A percentile compares a stretch with the other conserved stretches of the same genome.
phyloP scores from a whole-genome alignment of 495 filamentous ascomycete species.

The Barbatosphaeria neglecta region DNA sequence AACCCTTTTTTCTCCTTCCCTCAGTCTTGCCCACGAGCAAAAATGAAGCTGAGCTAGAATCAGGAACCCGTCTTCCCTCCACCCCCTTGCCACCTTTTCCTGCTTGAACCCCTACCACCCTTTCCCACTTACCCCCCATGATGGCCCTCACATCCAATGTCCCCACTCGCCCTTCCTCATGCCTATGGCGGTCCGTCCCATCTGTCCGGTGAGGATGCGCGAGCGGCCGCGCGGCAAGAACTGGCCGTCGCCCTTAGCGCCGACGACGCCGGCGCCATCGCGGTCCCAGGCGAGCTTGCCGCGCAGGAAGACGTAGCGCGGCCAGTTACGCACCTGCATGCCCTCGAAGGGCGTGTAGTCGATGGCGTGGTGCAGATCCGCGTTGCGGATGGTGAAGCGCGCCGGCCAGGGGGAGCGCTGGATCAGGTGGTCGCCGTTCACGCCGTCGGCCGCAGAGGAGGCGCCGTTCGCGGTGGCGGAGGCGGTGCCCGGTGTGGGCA shows the following conservation, averaged over 20 bases:
- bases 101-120: no score
- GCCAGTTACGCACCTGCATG: slow-evolving; percentile 20
- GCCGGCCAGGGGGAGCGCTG: background rate
- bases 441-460: slow-evolving; percentile 2
- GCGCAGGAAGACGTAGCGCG: slow-evolving; percentile 19
- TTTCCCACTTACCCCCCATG: no score
- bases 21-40: no score
- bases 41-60: no score
- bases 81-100: no score
- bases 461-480: slow-evolving; percentile 1
- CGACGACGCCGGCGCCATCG: slow-evolving; percentile 14
- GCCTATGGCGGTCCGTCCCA: background rate
- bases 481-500: slow-evolving; percentile 5
- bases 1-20: no score
- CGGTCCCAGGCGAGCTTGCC: slow-evolving; percentile 22
- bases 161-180: slow-evolving; percentile 1
- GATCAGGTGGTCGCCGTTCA: slow-evolving; percentile 2
- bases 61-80: no score
- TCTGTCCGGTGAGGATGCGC: background rate
- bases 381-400: slow-evolving; percentile 10
- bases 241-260: slow-evolving; percentile 12
- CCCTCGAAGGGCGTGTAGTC: slow-evolving; percentile 27
- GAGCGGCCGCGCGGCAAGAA: slow-evolving; percentile 10
- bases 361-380: slow-evolving; percentile 17
- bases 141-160: slow-evolving; percentile 4